These are phyloP conservation scores for Clitopilus passeckerianus DNA, from an alignment of 768 basidiomycete species.

Conservation along the genomic window DNA sequence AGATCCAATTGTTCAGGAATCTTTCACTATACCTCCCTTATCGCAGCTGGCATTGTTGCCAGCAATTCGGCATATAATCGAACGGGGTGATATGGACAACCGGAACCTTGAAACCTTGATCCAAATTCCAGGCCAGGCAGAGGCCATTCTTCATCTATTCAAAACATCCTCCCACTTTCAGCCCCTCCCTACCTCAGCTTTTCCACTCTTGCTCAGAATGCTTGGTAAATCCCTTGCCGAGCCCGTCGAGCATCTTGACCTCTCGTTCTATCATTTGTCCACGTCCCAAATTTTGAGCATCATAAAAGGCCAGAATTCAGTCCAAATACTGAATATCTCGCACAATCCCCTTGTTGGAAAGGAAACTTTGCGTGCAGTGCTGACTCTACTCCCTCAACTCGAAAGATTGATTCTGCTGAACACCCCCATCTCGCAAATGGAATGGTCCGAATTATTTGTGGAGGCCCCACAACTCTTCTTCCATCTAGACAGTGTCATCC, in stretches of 20 bases:
- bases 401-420: no score
- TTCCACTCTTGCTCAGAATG: not conserved
- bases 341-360: no score
- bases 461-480: no score
- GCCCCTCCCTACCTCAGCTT: not conserved
- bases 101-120: not conserved
- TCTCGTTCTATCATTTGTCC: not conserved
- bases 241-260: not conserved
- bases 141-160: not conserved
- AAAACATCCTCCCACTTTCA: not conserved
- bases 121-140: not conserved
- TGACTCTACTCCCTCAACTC: no score
- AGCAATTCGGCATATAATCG: not conserved
- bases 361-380: no score
- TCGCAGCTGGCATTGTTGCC: not conserved
- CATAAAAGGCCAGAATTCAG: not conserved
- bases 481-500: not conserved
- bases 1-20: not conserved
- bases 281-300: not conserved
- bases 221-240: not conserved
- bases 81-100: not conserved
- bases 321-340: no score
- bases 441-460: no score
- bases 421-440: no score
- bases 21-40: not conserved